These are phyloP conservation scores for Theobroma grandiflorum DNA, from an alignment of 441 rosid species.

Conservation along the genomic window DNA sequence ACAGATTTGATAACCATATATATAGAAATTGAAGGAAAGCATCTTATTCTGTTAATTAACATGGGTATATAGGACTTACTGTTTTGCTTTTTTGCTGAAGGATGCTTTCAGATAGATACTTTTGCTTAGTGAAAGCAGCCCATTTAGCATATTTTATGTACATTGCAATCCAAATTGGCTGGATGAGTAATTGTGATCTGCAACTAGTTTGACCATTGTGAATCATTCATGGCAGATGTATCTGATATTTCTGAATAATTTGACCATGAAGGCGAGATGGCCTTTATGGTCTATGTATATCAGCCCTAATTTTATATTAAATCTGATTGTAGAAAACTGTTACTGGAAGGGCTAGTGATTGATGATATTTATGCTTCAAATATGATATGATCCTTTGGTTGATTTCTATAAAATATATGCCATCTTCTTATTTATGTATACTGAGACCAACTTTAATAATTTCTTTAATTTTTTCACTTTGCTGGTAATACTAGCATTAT, in stretches of 20 bases:
- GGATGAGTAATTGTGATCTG: background rate
- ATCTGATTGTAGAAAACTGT: background rate
- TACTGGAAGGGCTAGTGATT: background rate
- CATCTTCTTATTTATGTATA: slow-evolving; percentile 6
- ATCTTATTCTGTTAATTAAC: background rate
- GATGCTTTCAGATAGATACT: background rate
- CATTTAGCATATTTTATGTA: background rate
- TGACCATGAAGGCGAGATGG: background rate
- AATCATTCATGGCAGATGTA: background rate
- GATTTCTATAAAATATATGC: background rate
- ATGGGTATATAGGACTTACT: background rate
- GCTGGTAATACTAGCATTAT: slow-evolving; percentile 1
- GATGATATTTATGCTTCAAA: background rate
- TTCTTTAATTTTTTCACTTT: background rate
- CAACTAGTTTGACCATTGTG: background rate
- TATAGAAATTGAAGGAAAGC: background rate
- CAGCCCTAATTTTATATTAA: background rate
- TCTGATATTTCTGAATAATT: background rate
- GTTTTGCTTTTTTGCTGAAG: background rate
- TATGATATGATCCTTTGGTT: background rate
- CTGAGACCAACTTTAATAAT: background rate
- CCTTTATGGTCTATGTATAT: background rate
- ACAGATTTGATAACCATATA: background rate
- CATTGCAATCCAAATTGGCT: background rate
- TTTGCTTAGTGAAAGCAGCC: background rate